phyloP scores from a whole-genome alignment of 2,329 filamentous ascomycete species.

The Aspergillus bombycis region DNA sequence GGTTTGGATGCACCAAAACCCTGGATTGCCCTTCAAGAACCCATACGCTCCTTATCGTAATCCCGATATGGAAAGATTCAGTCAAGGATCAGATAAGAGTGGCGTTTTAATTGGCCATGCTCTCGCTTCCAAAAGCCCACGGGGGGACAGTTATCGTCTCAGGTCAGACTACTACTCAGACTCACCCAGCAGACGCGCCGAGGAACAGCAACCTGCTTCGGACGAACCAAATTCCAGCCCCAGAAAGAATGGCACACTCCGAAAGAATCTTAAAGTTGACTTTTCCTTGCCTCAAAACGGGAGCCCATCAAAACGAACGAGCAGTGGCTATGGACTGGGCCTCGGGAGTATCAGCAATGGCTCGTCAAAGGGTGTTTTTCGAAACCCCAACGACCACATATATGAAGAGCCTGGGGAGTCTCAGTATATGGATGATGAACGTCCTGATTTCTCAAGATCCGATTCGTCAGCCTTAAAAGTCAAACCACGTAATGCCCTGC shows the following conservation, averaged over 20 bases:
- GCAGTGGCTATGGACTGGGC: conserved; percentile 23
- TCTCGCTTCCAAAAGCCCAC: conserved; percentile 15
- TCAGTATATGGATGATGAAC: conserved; percentile 26
- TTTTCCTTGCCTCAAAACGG: conserved; percentile 41
- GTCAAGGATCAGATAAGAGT: conserved; percentile 48
- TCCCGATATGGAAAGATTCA: conserved; percentile 44
- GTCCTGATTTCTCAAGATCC: conserved; percentile 35
- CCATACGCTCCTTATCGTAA: conserved; percentile 52
- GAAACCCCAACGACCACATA: conserved; percentile 65
- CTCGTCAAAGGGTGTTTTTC: conserved; percentile 56
- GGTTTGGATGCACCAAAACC: conserved; percentile 65
- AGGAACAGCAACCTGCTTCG: conserved; percentile 3
- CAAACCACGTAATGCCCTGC: conserved; percentile 67
- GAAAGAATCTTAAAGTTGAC: conserved; percentile 45
- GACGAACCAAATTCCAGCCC: conserved; percentile 15
- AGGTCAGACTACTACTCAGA: conserved; percentile 24
- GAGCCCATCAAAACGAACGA: conserved; percentile 15
- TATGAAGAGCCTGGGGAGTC: conserved; percentile 79
- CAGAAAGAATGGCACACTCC: conserved; percentile 28
- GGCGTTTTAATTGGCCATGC: conserved; percentile 50
- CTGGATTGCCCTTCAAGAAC: conserved; percentile 52
- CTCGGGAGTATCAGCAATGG: conserved; percentile 41
- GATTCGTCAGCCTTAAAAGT: conserved; percentile 55
- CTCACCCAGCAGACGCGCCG: neutral
- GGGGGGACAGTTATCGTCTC: conserved; percentile 22